These are phyloP conservation scores for Platismatia glauca DNA, from an alignment of 495 filamentous ascomycete genomes.

Conservation along the genomic window DNA sequence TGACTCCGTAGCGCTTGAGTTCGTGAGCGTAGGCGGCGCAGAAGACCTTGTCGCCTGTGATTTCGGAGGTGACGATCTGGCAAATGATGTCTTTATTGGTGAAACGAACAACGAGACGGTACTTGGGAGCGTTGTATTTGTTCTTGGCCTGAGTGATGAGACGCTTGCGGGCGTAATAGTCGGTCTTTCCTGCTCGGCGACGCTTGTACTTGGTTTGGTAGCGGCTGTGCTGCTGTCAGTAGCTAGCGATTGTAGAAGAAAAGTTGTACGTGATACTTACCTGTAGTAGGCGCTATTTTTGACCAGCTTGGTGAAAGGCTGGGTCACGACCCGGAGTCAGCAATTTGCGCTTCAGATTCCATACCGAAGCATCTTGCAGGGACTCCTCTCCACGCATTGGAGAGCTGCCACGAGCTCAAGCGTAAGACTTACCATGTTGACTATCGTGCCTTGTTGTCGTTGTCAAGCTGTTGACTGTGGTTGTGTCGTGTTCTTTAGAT, in stretches of 20 bases:
- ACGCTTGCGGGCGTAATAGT: slow-evolving; percentile 99
- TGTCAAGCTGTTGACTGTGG: slow-evolving; percentile 3
- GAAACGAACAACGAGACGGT: slow-evolving; percentile 99
- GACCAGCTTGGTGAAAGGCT: slow-evolving; percentile 91
- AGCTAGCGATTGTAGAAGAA: not conserved
- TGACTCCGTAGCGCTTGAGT: slow-evolving; percentile 91
- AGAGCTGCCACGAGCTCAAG: not conserved
- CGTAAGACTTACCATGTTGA: slow-evolving; percentile 19
- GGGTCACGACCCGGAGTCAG: slow-evolving; percentile 68
- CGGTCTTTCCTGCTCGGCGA: slow-evolving; percentile 93
- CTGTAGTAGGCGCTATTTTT: slow-evolving; percentile 98
- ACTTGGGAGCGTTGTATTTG: slow-evolving; percentile 99
- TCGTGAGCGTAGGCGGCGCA: slow-evolving; percentile 91
- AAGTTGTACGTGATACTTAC: slow-evolving; percentile 42
- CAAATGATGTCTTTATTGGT: slow-evolving; percentile 99
- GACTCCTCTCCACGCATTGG: slow-evolving; percentile 46
- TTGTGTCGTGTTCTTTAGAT: not conserved
- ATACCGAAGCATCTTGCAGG: slow-evolving; percentile 95
- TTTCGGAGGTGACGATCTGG: slow-evolving; percentile 95
- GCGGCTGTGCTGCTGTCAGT: slow-evolving; percentile 50
- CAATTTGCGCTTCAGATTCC: slow-evolving; percentile 94
- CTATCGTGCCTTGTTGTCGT: not conserved
- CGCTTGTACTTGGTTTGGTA: slow-evolving; percentile 99
- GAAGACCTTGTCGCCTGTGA: slow-evolving; percentile 96
- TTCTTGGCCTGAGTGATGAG: slow-evolving; percentile 99